Conservation (phyloP, 768 basidiomycete genomes). For the Tremella fuciformis region DNA sequence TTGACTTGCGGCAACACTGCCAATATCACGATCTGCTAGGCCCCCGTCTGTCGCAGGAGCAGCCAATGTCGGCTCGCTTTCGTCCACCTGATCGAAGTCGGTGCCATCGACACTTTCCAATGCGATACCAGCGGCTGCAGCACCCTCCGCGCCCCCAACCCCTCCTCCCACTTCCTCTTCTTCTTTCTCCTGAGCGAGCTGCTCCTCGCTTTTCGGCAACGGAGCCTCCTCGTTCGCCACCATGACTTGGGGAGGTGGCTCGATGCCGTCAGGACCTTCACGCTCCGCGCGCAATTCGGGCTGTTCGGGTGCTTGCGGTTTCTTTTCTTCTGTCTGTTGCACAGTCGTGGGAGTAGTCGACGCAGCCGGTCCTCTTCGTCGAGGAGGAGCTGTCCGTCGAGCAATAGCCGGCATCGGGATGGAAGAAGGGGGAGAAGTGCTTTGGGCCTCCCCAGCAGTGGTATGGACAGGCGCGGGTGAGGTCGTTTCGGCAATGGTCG, state of each 20-base stretch:
- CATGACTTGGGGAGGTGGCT: slow-evolving; percentile 42
- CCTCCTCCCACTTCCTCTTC: slow-evolving; percentile 38
- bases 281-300: slow-evolving; percentile 31
- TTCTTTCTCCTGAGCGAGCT: slow-evolving; percentile 27
- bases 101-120: slow-evolving; percentile 19
- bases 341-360: slow-evolving; percentile 13
- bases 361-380: slow-evolving; percentile 45
- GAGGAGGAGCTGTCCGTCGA: slow-evolving; percentile 70
- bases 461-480: neutral
- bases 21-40: slow-evolving; percentile 16
- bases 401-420: slow-evolving; percentile 76
- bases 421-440: slow-evolving; percentile 34
- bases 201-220: slow-evolving; percentile 40
- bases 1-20: slow-evolving; percentile 8
- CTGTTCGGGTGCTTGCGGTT: slow-evolving; percentile 10
- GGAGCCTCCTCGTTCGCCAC: slow-evolving; percentile 42
- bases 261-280: slow-evolving; percentile 59
- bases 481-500: neutral
- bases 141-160: slow-evolving; percentile 43
- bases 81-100: slow-evolving; percentile 9
- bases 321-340: slow-evolving; percentile 8
- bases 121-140: slow-evolving; percentile 49
- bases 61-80: neutral
- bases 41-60: neutral
- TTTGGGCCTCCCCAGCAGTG: slow-evolving; percentile 2